Base-by-base conservation (phyloP, 192 early-diverging fungal species). In the Geosiphon pyriformis region DNA sequence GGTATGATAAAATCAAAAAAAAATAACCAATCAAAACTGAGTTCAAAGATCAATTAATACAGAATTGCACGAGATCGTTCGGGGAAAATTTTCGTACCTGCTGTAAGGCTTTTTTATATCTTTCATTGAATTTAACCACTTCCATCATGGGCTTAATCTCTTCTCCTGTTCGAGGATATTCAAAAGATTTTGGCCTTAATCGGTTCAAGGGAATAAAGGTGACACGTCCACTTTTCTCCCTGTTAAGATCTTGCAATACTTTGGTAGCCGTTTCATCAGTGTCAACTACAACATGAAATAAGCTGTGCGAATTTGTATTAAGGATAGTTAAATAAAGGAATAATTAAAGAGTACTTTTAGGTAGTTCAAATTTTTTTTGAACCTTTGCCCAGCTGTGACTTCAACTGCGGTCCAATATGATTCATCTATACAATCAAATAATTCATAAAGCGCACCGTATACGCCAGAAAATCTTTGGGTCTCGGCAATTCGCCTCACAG, bases 261-360 rank as follows among this genome's bases (percentile, higher is more conserved):
- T 63, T 70, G 12, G 90, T 87, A 0, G 96, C 94, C 2, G 92
- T 95, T n/a, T 81, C 80, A 63, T 99, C 96, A 1, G 84, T 89
- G 68, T 99, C 94, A 0, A 99, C 94, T 18, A 99, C 96, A 18
- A 99, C 85, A 70, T 97, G 91, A 75, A 97, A 99, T 59, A 99
- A 75, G 68, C 93, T 94, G 30, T 67, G 30, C 33, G 53, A 31
- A 33, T 25, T n/a, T 29, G 32, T 22, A 50, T 63, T 32, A 34
- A n/a, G n/a, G n/a, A n/a, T n/a, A n/a, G n/a, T n/a, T n/a, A n/a
- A n/a, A n/a, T n/a, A n/a, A n/a, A n/a, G n/a, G n/a, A n/a, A n/a
- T n/a, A n/a, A n/a, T n/a, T n/a, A n/a, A n/a, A n/a, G n/a, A n/a
- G n/a, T n/a, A n/a, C n/a, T n/a, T n/a, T n/a, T n/a, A n/a, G n/a